A percentile compares a stretch with the other conserved stretches of the same genome.
phyloP scores from a whole-genome alignment of 2,329 filamentous ascomycete genomes.

The Emericellopsis cladophorae region DNA sequence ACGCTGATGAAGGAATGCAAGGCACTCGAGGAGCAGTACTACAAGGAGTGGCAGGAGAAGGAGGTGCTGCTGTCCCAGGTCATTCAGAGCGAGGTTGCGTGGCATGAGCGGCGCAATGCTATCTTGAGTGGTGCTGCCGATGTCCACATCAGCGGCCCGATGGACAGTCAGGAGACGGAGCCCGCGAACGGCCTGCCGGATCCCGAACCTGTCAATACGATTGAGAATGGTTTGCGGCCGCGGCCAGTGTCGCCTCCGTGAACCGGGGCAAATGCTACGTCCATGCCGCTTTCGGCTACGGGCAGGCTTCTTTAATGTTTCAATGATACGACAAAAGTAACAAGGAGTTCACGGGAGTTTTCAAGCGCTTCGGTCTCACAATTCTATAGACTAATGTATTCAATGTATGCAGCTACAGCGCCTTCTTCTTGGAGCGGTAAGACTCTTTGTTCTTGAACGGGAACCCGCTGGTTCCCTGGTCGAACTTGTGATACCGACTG shows the following conservation, averaged over 20 bases:
- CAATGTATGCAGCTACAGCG: slow-evolving; percentile 8
- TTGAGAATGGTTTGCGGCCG: slow-evolving; percentile 2
- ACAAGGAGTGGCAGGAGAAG: slow-evolving; percentile 67
- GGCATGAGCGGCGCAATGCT: slow-evolving; percentile 44
- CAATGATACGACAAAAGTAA: too few relatives aligned
- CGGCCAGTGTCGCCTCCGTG: too few relatives aligned
- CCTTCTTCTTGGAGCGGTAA: slow-evolving; percentile 24
- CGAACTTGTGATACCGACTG: slow-evolving; percentile 21
- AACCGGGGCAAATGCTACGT: too few relatives aligned
- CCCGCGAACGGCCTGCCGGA: neutral
- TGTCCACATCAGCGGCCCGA: slow-evolving; percentile 23
- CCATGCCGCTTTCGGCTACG: too few relatives aligned
- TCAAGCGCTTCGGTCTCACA: neutral
- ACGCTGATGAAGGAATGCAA: slow-evolving; percentile 52
- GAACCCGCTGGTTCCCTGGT: slow-evolving; percentile 25
- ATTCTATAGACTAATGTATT: neutral
- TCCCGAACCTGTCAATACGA: neutral
- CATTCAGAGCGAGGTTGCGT: slow-evolving; percentile 52
- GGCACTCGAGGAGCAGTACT: slow-evolving; percentile 51
- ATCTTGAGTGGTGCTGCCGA: slow-evolving; percentile 37
- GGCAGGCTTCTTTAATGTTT: too few relatives aligned
- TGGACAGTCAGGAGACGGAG: slow-evolving; percentile 2
- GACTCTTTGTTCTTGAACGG: slow-evolving; percentile 23
- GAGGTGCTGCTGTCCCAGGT: slow-evolving; percentile 67
- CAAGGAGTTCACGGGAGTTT: neutral